Evolutionary conservation across 805 yeast species (phyloP), one percentile per base, ranked within the genome.

Genomic region (Ogataea pini): DNA sequence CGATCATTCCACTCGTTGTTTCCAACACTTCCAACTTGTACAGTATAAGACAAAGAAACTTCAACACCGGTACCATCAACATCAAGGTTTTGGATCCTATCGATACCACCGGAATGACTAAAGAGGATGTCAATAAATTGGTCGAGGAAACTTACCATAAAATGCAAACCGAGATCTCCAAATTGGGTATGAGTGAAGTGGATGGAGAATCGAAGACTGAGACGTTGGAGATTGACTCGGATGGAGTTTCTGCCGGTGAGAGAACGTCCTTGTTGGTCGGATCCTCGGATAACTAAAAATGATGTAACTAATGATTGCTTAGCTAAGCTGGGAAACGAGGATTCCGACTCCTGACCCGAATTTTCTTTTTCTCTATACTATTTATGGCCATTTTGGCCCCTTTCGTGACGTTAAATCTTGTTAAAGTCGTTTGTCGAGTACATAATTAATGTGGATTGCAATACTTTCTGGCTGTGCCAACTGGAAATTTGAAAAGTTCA

Each of bases 1-100:
- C 98, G 16, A 75, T 94, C 43, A 80, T 94, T 19, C 99, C 99
- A 7, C 73, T 86, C 43, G 95, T 89, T 12, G 90, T 89, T 8
- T 80, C 92, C 27, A 94, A 94, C 72, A 88, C 96, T 46, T 83
- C 96, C 3, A 77, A 81, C 25, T 66, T 94, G 40, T 78, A 87
- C 71, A 79, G 80, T 61, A 68, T 85, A 42, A 78, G 77, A 54
- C 68, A 74, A 36, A 78, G 78, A 50, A 75, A 80, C n/a, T 89
- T 92, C 67, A 82, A 83, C 58, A 58, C 78, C 29, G 99, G 99
- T 46, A 82, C 80, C 44, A 87, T 94, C 58, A 73, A 74, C 37
- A 79, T 91, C 49, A 85, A 81, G 57, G 96, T 94, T 8, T 75
- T 94, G 52, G 86, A 86, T 46, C 97, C 97, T 31, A 75, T 92